These are phyloP conservation scores for Macroventuria anomochaeta DNA, from an alignment of 2,329 filamentous ascomycete species.

Conservation along the genomic window DNA sequence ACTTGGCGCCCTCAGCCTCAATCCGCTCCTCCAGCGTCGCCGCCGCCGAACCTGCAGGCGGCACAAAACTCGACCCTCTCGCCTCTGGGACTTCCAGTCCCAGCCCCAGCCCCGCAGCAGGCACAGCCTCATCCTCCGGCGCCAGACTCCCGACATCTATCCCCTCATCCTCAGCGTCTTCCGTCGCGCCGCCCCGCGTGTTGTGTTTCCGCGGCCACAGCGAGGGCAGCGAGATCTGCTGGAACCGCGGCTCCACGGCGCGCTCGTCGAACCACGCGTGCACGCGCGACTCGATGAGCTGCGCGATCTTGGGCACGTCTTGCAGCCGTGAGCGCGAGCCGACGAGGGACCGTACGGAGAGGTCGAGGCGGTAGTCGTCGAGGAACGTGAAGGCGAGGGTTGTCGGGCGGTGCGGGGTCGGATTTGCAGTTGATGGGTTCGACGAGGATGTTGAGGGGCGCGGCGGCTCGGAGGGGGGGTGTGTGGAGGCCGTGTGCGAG, in stretches of 20 bases:
- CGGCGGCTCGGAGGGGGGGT: conserved; percentile 53
- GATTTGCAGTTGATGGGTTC: conserved; percentile 6
- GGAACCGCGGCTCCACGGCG: conserved; percentile 83
- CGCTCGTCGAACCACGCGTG: conserved; percentile 90
- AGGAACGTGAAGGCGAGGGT: conserved; percentile 95
- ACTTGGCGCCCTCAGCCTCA: conserved; percentile 45
- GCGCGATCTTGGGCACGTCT: conserved; percentile 87
- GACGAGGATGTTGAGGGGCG: conserved; percentile 33
- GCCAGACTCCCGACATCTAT: conserved; percentile 5
- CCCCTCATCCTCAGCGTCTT: conserved; percentile 34
- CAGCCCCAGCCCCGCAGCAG: not conserved
- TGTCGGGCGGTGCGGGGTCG: conserved; percentile 63
- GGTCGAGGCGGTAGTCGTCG: conserved; percentile 84
- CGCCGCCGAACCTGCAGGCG: too few species aligned
- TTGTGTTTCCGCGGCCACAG: conserved; percentile 87
- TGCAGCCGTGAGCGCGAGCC: conserved; percentile 81
- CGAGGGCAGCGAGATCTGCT: conserved; percentile 82
- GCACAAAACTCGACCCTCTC: too few species aligned
- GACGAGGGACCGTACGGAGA: conserved; percentile 79
- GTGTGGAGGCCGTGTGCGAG: too few species aligned
- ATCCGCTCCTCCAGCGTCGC: conserved; percentile 16
- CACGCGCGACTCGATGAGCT: conserved; percentile 78
- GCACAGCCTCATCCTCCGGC: conserved; percentile 14
- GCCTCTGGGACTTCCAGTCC: not conserved
- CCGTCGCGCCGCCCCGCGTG: conserved; percentile 72